A percentile compares a stretch with the other conserved stretches of the same genome.
These are phyloP conservation scores for Parmelia sp. DNA, from an alignment of 495 filamentous ascomycete species.

Conservation along the genomic window DNA sequence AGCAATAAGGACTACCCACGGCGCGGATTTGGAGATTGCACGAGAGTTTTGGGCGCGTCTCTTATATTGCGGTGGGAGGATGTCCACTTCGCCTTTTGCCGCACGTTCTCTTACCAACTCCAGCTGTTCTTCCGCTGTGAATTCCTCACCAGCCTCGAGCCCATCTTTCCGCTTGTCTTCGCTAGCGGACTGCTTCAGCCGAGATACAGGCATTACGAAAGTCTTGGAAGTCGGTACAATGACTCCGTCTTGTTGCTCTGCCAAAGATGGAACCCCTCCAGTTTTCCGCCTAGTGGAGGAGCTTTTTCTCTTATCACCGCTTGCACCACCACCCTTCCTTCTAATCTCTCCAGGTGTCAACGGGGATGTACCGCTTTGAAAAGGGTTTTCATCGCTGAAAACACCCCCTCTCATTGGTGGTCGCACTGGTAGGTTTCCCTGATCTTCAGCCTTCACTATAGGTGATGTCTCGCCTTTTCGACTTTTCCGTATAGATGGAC, in stretches of 20 bases:
- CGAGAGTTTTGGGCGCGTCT: slow-evolving; percentile 25
- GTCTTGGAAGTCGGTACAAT: slow-evolving; percentile 37
- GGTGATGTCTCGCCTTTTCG: slow-evolving; percentile 53
- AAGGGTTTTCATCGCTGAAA: slow-evolving; percentile 87
- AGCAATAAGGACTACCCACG: slow-evolving; percentile 60
- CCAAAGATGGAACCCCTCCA: slow-evolving; percentile 18
- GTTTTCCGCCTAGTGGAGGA: slow-evolving; percentile 38
- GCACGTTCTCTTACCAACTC: slow-evolving; percentile 61
- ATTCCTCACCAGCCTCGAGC: slow-evolving; percentile 74
- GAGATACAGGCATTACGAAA: slow-evolving; percentile 44
- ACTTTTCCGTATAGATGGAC: slow-evolving; percentile 43
- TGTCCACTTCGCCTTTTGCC: slow-evolving; percentile 34
- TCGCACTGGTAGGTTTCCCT: slow-evolving; percentile 36
- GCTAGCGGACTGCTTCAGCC: slow-evolving; percentile 23
- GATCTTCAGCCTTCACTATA: slow-evolving; percentile 32
- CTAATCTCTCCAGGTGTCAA: slow-evolving; percentile 32
- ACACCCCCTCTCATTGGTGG: slow-evolving; percentile 44
- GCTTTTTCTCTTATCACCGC: slow-evolving; percentile 47
- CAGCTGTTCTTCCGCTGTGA: slow-evolving; percentile 81
- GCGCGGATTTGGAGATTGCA: slow-evolving; percentile 41
- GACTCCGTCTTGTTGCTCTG: slow-evolving; percentile 34
- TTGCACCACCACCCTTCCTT: slow-evolving; percentile 28
- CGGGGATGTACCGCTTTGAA: slow-evolving; percentile 76
- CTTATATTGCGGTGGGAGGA: slow-evolving; percentile 27
- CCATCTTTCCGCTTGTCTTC: slow-evolving; percentile 38